Conservation (phyloP, 2,329 filamentous ascomycete genomes). For the Taxawa tesnikishii region DNA sequence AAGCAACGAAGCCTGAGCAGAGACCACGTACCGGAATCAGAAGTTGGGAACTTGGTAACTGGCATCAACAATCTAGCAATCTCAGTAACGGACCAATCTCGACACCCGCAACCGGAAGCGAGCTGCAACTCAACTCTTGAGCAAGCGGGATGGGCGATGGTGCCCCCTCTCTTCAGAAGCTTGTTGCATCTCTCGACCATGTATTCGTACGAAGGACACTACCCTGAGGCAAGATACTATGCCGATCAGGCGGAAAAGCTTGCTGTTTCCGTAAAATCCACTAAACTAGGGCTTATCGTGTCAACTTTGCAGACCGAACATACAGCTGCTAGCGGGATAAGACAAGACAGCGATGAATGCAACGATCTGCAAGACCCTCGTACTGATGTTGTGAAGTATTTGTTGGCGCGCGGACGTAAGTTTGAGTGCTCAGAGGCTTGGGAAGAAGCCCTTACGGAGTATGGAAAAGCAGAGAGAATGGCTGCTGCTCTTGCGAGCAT, state of each 20-base stretch:
- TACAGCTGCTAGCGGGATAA: not conserved
- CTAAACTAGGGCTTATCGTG: not conserved
- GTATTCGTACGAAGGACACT: constrained; percentile 74
- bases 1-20: constrained; percentile 1
- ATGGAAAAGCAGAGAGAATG: constrained; percentile 5
- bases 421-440: not conserved
- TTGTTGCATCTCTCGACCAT: constrained; percentile 63
- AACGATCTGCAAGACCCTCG: not conserved
- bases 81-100: not conserved
- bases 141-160: constrained; percentile 61
- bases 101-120: too few species aligned
- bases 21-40: not conserved
- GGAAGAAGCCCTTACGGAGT: constrained; percentile 1
- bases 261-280: constrained; percentile 31
- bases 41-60: constrained; percentile 1
- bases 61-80: constrained; percentile 1
- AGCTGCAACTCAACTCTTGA: not conserved
- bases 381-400: not conserved
- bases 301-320: not conserved
- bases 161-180: constrained; percentile 59
- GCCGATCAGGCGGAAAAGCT: constrained; percentile 73
- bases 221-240: constrained; percentile 79
- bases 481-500: constrained; percentile 1
- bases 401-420: not conserved
- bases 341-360: not conserved